Evolutionary conservation across 176 grass and related monocot species (phyloP).

Genomic region (Bromus sterilis): DNA sequence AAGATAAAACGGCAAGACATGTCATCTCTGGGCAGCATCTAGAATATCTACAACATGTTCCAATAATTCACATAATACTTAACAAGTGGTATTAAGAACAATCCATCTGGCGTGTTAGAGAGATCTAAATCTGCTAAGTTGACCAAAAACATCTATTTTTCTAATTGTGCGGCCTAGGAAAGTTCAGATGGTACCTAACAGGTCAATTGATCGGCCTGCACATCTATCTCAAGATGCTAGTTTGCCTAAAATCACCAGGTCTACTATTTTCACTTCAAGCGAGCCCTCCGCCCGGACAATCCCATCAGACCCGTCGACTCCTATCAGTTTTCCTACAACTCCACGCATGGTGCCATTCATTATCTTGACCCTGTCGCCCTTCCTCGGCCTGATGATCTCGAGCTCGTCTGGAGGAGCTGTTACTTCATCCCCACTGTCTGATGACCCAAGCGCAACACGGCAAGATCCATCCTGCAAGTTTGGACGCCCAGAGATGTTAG

Average conservation of each 20-base stretch:
- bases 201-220: background rate
- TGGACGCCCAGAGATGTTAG: background rate
- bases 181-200: background rate
- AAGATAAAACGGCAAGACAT: too few relatives aligned
- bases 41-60: too few relatives aligned
- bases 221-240: slow-evolving; percentile 14
- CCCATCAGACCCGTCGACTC: slow-evolving; percentile 59
- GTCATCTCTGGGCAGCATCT: too few relatives aligned
- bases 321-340: slow-evolving; percentile 49
- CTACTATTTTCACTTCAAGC: slow-evolving; percentile 63
- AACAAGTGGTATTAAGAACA: background rate
- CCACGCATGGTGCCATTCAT: slow-evolving; percentile 50
- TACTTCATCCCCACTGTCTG: slow-evolving; percentile 38
- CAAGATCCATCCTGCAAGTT: slow-evolving; percentile 59
- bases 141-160: background rate
- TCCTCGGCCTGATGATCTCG: slow-evolving; percentile 65
- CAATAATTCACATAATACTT: too few relatives aligned
- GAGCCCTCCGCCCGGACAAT: slow-evolving; percentile 61
- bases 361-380: slow-evolving; percentile 67
- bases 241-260: slow-evolving; percentile 69
- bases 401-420: slow-evolving; percentile 42
- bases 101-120: background rate
- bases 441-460: slow-evolving; percentile 48
- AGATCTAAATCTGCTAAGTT: background rate
- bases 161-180: background rate